Percentiles rank a stretch among this genome's conserved stretches.
Conservation (phyloP, 306 rosid species). For the Prunus armeniaca region DNA sequence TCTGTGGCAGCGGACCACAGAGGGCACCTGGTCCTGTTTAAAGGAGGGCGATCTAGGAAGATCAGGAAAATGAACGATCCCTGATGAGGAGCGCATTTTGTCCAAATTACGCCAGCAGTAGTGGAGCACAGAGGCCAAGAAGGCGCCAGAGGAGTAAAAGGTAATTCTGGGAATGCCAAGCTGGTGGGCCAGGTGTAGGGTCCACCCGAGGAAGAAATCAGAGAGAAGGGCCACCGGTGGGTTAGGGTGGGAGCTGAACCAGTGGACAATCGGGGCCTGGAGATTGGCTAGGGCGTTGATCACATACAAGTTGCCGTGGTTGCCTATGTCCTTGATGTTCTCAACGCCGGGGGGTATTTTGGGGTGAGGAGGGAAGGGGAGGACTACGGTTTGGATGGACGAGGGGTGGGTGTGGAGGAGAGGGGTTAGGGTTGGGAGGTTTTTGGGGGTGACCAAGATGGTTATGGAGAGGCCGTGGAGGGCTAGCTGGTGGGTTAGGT, state of each 20-base stretch:
- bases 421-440: conserved; percentile 35
- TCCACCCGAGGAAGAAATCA: conserved; percentile 57
- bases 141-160: conserved; percentile 23
- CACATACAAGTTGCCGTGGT: conserved; percentile 42
- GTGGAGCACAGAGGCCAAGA: conserved; percentile 3
- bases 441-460: conserved; percentile 59
- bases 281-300: conserved; percentile 32
- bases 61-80: conserved; percentile 17
- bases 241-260: conserved; percentile 47
- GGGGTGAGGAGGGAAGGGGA: conserved; percentile 71
- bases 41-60: conserved; percentile 44
- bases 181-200: conserved; percentile 28
- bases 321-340: conserved; percentile 52
- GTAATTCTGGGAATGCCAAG: conserved; percentile 36
- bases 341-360: conserved; percentile 45
- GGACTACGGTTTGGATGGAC: conserved; percentile 37
- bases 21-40: conserved; percentile 47
- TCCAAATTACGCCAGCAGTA: conserved; percentile 20
- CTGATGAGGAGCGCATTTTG: not conserved
- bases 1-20: conserved; percentile 13
- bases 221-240: conserved; percentile 54
- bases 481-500: conserved; percentile 51
- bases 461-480: conserved; percentile 39
- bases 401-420: conserved; percentile 57
- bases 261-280: conserved; percentile 29